A percentile compares a stretch with the other conserved stretches of the same genome.
These are phyloP conservation scores for Penicillium diatomitis DNA, from an alignment of 495 filamentous ascomycete species.

Conservation along the genomic window DNA sequence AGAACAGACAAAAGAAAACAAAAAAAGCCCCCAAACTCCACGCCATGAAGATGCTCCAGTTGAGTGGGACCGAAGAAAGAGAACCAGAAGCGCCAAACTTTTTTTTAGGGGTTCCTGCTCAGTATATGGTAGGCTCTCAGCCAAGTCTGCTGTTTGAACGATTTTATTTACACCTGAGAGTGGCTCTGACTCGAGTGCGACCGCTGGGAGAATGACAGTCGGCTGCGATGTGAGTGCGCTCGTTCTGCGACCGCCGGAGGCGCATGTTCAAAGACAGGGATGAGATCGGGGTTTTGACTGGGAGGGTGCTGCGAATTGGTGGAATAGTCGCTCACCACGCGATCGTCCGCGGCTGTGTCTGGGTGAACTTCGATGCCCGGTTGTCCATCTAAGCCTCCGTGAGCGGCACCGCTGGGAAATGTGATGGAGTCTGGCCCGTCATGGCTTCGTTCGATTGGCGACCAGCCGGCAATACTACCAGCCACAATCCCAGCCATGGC, in stretches of 20 bases:
- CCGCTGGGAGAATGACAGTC: constrained; percentile 29
- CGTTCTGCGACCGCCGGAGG: constrained; percentile 23
- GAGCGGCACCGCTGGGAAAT: constrained; percentile 34
- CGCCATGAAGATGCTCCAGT: too few species aligned
- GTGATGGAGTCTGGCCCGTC: constrained; percentile 42
- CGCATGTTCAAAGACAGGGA: constrained; percentile 41
- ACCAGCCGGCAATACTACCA: constrained; percentile 81
- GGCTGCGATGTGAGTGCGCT: constrained; percentile 29
- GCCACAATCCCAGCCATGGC: constrained; percentile 82
- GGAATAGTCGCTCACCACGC: constrained; percentile 39
- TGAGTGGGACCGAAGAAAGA: too few species aligned
- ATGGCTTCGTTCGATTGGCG: constrained; percentile 59
- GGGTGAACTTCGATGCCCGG: constrained; percentile 51
- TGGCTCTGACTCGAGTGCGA: constrained; percentile 33
- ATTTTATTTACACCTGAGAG: constrained; percentile 13
- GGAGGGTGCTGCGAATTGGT: constrained; percentile 39
- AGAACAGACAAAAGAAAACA: neutral
- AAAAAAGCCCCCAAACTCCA: too few species aligned
- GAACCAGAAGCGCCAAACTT: neutral
- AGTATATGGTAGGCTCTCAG: neutral
- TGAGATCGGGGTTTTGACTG: constrained; percentile 49
- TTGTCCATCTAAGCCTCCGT: constrained; percentile 39
- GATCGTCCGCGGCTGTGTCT: constrained; percentile 46
- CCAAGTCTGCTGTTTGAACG: too few species aligned
- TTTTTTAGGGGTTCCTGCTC: neutral